Evolutionary conservation across 1,284 basidiomycete genomes (phyloP), one percentile per base, ranked within the genome.

Genomic region (Rhodotorula glutinis): DNA sequence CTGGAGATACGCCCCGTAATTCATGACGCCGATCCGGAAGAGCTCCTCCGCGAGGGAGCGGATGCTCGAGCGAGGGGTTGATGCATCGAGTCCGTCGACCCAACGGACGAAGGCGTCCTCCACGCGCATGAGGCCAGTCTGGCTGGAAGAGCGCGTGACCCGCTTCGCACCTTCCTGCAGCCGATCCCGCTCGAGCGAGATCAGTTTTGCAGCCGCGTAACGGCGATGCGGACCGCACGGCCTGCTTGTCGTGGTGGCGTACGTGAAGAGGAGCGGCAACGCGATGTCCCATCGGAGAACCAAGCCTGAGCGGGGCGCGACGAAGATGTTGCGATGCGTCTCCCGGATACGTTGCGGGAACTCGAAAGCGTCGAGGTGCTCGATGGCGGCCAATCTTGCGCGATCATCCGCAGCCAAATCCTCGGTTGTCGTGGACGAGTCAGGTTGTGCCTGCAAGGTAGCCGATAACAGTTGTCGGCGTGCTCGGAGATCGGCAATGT

Each of bases 1-100:
- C 63, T 73, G 72, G 53, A 73, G 56, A 44, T 73, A 73, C 5
- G 57, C 30, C 38, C 70, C 66, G 33, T 67, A 69, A 44, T 53
- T 49, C 23, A 73, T 19, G 25, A 69, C 70, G 7, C 63, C 65
- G 3, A 56, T 58, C 14, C 72, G 60, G 41, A 69, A 58, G 30
- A 73, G 46, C 56, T 73, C 72, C n/a, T 63, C 67, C 2, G 60
- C 53, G 16, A 71, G 52, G 1, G 43, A 19, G 3, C 70, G 46
- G 5, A 66, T 63, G 19, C 60, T 53, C 4, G 30, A 46, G 13
- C 47, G 41, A 21, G 51, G 25, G 16, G 25, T 14, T n/a, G 25
- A 29, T 17, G 49, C 53, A 44, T 54, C 61, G 17, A 30, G 53
- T 30, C 61, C 62, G 59, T 70, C 68, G 1, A 70, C 55, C 66